These are phyloP conservation scores for Erythrobasidium hasegawianum DNA, from an alignment of 1,284 basidiomycete species.

Conservation along the genomic window DNA sequence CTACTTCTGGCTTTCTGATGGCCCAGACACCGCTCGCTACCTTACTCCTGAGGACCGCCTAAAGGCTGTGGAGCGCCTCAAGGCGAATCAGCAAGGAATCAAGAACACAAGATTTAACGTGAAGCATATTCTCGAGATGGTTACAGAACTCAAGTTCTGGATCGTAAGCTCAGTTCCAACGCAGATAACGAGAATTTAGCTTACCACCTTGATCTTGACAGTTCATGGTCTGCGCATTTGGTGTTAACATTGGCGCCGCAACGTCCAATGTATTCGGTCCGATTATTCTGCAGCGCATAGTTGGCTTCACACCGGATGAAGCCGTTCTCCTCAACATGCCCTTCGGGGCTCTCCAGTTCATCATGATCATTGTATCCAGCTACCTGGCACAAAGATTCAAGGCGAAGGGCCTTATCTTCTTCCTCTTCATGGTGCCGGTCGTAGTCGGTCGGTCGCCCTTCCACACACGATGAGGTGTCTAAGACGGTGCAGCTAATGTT, in stretches of 20 bases:
- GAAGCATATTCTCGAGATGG: slow-evolving; percentile 48
- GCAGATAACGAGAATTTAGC: too few relatives aligned
- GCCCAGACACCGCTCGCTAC: slow-evolving; percentile 49
- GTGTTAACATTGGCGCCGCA: slow-evolving; percentile 35
- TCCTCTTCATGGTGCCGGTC: slow-evolving; percentile 37
- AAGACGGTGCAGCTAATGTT: too few relatives aligned
- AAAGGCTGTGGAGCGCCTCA: slow-evolving; percentile 51
- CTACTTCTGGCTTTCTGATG: slow-evolving; percentile 44
- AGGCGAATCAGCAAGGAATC: slow-evolving; percentile 51
- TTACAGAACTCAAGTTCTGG: slow-evolving; percentile 49
- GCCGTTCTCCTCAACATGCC: slow-evolving; percentile 51
- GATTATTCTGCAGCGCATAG: slow-evolving; percentile 46
- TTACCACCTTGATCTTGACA: too few relatives aligned
- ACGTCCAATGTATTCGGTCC: slow-evolving; percentile 42
- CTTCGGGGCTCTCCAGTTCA: slow-evolving; percentile 45
- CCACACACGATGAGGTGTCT: too few relatives aligned
- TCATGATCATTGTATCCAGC: slow-evolving; percentile 26
- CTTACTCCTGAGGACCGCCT: slow-evolving; percentile 48
- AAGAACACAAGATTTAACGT: slow-evolving; percentile 49
- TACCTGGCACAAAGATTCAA: slow-evolving; percentile 23
- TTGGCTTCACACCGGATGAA: slow-evolving; percentile 47
- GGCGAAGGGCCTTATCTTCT: slow-evolving; percentile 22
- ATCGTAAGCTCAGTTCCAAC: slow-evolving; percentile 40
- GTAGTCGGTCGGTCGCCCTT: slow-evolving; percentile 36
- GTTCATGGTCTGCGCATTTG: slow-evolving; percentile 45